Conservation (phyloP, 495 filamentous ascomycete species). For the Entonaema liquescens region DNA sequence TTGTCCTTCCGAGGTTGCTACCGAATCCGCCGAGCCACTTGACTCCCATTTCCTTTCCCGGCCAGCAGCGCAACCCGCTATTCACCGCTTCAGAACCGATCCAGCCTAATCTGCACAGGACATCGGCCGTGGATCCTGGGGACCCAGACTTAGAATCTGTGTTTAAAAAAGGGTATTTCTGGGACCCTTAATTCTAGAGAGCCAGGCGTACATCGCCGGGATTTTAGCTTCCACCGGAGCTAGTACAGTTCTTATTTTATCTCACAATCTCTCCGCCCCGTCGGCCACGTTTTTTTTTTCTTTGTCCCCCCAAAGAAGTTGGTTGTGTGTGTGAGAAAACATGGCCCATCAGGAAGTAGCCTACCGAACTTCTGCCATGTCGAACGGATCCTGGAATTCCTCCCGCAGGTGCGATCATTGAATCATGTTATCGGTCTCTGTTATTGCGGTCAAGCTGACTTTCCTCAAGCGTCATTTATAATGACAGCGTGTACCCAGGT, state of each 20-base stretch:
- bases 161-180: constrained; percentile 32
- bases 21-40: constrained; percentile 42
- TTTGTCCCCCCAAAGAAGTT: constrained; percentile 30
- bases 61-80: constrained; percentile 35
- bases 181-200: constrained; percentile 24
- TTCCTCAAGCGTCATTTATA: constrained; percentile 53
- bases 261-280: constrained; percentile 26
- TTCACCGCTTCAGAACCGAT: constrained; percentile 40
- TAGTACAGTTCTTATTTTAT: constrained; percentile 39
- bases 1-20: constrained; percentile 37
- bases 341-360: constrained; percentile 57
- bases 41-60: constrained; percentile 38
- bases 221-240: constrained; percentile 28
- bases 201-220: constrained; percentile 29
- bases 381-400: constrained; percentile 56
- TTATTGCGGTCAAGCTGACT: constrained; percentile 48
- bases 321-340: constrained; percentile 30
- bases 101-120: constrained; percentile 34
- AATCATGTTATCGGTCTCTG: constrained; percentile 39
- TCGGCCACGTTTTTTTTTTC: constrained; percentile 26
- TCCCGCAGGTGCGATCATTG: constrained; percentile 58
- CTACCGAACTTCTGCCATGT: constrained; percentile 51
- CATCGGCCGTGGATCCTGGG: constrained; percentile 35
- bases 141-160: constrained; percentile 39
- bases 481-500: constrained; percentile 46